Percentiles rank a stretch among this genome's conserved stretches.
Evolutionary conservation across 2,329 filamentous ascomycete genomes (phyloP).

Genomic region (Xylaria sp.): DNA sequence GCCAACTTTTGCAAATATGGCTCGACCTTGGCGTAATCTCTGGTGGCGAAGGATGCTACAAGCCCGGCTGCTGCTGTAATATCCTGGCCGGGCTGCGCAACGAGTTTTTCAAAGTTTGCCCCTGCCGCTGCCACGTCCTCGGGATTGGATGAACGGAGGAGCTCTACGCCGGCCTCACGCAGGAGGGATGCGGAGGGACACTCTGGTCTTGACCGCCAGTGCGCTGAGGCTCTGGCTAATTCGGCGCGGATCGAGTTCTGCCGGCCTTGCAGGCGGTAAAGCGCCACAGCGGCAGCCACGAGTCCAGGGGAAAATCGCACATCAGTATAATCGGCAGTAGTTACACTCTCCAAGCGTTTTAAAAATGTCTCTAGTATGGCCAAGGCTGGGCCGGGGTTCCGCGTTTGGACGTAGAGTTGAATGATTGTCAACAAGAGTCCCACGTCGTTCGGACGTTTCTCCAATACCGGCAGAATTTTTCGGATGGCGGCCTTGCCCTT

Average conservation of each 20-base stretch:
- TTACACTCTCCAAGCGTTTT: conserved; percentile 72
- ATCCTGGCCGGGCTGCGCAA: conserved; percentile 72
- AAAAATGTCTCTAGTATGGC: conserved; percentile 81
- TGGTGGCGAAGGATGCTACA: conserved; percentile 81
- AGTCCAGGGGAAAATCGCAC: conserved; percentile 86
- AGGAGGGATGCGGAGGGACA: conserved; percentile 72
- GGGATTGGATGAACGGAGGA: conserved; percentile 77
- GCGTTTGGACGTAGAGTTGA: conserved; percentile 79
- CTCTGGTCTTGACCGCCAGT: conserved; percentile 76
- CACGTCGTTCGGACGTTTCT: conserved; percentile 80
- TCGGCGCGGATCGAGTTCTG: conserved; percentile 76
- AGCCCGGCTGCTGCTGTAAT: conserved; percentile 80
- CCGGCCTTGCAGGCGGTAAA: conserved; percentile 81
- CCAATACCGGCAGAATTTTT: conserved; percentile 73
- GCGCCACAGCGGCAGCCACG: conserved; percentile 79
- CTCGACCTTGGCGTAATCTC: conserved; percentile 65
- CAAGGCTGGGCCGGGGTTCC: conserved; percentile 78
- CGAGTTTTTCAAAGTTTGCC: conserved; percentile 80
- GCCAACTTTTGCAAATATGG: conserved; percentile 67
- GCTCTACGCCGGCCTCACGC: conserved; percentile 81
- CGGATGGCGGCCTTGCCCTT: conserved; percentile 75
- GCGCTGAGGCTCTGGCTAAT: conserved; percentile 79
- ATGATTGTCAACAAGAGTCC: conserved; percentile 82
- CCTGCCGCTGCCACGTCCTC: conserved; percentile 77
- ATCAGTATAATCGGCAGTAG: conserved; percentile 66